Evolutionary conservation across 129 eudicot genomes (phyloP).

Genomic region (Tanacetum coccineum): DNA sequence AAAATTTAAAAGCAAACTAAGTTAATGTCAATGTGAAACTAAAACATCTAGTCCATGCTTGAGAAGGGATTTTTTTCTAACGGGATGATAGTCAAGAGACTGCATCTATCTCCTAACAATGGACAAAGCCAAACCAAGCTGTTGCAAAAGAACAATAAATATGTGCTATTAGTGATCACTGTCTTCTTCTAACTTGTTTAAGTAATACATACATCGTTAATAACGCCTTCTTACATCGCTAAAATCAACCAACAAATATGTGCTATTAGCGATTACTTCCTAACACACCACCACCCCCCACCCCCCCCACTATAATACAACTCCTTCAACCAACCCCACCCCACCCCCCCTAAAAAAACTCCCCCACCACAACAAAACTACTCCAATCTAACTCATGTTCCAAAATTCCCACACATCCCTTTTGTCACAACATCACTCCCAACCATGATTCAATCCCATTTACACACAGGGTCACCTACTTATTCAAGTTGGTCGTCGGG

Average conservation of each 20-base stretch:
- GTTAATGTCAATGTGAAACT: not conserved
- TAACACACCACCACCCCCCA: too few species aligned
- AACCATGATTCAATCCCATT: too few species aligned
- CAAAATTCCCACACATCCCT: too few species aligned
- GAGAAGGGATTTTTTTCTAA: not conserved
- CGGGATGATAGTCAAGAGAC: not conserved
- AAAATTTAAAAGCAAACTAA: not conserved
- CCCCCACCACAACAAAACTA: too few species aligned
- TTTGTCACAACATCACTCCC: too few species aligned
- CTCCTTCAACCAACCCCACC: too few species aligned
- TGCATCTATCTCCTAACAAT: not conserved
- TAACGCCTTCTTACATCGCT: too few species aligned
- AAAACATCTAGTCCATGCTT: not conserved
- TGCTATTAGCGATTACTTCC: not conserved
- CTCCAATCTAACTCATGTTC: too few species aligned
- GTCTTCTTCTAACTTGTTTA: slow-evolving; percentile 3
- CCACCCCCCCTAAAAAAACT: too few species aligned
- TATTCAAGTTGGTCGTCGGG: too few species aligned
- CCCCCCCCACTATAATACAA: too few species aligned
- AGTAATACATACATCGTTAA: not conserved
- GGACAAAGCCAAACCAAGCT: not conserved
- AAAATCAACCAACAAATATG: not conserved
- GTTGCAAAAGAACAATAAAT: not conserved
- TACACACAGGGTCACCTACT: too few species aligned
- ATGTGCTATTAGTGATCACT: not conserved